These are phyloP conservation scores for Penicillium sp. DNA, from an alignment of 2,329 filamentous ascomycete genomes.

Conservation along the genomic window DNA sequence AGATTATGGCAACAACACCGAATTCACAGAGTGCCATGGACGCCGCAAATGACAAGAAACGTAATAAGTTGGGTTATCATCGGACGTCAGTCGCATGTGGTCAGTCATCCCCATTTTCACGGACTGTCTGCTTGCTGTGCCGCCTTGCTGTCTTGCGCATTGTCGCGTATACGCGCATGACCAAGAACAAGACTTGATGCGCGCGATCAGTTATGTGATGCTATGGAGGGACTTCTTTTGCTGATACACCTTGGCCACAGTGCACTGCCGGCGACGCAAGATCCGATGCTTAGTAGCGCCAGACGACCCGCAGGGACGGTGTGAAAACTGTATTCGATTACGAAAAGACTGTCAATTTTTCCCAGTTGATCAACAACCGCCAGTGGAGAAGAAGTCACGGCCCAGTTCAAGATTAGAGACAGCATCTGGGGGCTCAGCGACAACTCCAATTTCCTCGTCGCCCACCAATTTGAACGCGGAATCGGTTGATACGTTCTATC, in stretches of 20 bases:
- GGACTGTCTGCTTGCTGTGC: not conserved
- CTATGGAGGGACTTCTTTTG: not conserved
- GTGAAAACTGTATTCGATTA: constrained; percentile 87
- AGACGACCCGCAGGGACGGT: constrained; percentile 71
- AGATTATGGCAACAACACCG: constrained; percentile 34
- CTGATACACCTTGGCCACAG: constrained; percentile 49
- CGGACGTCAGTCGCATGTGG: constrained; percentile 92
- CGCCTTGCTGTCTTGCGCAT: not conserved
- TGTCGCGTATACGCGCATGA: not conserved
- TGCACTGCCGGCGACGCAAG: constrained; percentile 87
- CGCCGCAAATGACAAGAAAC: constrained; percentile 57
- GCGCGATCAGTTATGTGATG: not conserved
- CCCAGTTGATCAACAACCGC: constrained; percentile 75
- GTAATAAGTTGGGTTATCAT: constrained; percentile 94
- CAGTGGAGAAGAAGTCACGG: constrained; percentile 49
- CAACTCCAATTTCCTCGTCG: constrained; percentile 48
- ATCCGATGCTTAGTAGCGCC: constrained; percentile 81
- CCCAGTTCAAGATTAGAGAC: constrained; percentile 46
- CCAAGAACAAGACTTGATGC: not conserved
- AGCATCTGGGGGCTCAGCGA: constrained; percentile 46
- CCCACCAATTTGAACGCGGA: constrained; percentile 32
- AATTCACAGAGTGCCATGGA: constrained; percentile 39
- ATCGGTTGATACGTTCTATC: constrained; percentile 37
- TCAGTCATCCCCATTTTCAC: constrained; percentile 54
- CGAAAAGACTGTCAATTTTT: constrained; percentile 94